A percentile compares a stretch with the other conserved stretches of the same genome.
Conservation (phyloP, 257 asterid species). For the Solanum etuberosum region DNA sequence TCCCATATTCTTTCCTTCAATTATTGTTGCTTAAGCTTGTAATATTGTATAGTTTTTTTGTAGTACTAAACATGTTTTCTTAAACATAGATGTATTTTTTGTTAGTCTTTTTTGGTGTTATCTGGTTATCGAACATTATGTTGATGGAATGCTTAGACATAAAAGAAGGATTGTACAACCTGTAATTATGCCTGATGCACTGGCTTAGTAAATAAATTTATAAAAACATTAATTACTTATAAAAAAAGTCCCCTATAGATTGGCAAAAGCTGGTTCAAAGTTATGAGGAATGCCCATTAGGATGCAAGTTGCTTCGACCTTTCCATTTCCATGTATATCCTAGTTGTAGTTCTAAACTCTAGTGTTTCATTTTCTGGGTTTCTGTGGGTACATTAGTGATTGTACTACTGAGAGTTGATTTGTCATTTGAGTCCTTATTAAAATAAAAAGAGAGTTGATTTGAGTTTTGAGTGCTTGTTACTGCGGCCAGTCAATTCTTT, state of each 20-base stretch:
- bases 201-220: not conserved
- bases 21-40: not conserved
- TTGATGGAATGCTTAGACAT: not conserved
- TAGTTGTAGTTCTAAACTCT: not conserved
- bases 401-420: not conserved
- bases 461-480: not conserved
- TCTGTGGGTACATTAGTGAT: not conserved
- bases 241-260: not conserved
- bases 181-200: not conserved
- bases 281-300: not conserved
- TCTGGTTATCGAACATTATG: not conserved
- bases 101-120: not conserved
- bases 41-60: not conserved
- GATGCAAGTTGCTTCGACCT: not conserved
- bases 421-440: not conserved
- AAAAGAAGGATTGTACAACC: not conserved
- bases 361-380: not conserved
- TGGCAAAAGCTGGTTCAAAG: not conserved
- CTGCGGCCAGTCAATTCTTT: not conserved
- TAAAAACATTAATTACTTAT: not conserved
- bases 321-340: not conserved
- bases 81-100: not conserved
- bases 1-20: not conserved
- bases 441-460: not conserved
- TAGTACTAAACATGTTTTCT: not conserved